Evolutionary conservation across 192 early-diverging fungal genomes (phyloP).

Genomic region (Backusella macrospora): DNA sequence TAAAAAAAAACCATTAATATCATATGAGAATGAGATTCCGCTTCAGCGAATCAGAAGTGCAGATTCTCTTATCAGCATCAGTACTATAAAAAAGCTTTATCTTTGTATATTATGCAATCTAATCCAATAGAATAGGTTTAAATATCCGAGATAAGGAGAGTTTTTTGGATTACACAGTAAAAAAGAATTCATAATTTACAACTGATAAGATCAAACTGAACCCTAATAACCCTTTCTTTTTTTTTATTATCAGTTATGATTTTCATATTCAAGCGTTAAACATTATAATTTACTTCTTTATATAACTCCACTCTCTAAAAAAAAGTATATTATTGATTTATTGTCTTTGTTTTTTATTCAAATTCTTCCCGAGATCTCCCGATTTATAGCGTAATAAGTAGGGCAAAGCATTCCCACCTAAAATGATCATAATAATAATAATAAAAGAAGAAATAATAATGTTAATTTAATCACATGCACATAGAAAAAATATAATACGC

Average conservation of each 20-base stretch:
- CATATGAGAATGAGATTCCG: conserved; percentile 11
- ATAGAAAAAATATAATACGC: conserved; percentile 2
- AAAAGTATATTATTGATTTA: neutral
- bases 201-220: conserved; percentile 1
- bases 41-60: conserved; percentile 5
- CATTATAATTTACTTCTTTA: neutral
- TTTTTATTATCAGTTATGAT: neutral
- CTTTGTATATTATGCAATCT: conserved; percentile 20
- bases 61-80: conserved; percentile 27
- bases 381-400: neutral
- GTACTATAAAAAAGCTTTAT: conserved; percentile 22
- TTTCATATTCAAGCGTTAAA: neutral
- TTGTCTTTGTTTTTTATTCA: neutral
- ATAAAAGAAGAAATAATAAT: neutral
- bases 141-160: conserved; percentile 5
- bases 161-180: neutral
- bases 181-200: neutral
- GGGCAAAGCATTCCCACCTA: conserved; percentile 1
- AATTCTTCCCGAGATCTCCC: neutral
- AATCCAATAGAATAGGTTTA: conserved; percentile 7
- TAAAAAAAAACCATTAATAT: conserved; percentile 18
- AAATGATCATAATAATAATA: neutral
- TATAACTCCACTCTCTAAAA: neutral
- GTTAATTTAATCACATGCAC: conserved; percentile 13
- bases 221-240: neutral